phyloP scores from a whole-genome alignment of 768 basidiomycete genomes.

The Naganishia randhawae region DNA sequence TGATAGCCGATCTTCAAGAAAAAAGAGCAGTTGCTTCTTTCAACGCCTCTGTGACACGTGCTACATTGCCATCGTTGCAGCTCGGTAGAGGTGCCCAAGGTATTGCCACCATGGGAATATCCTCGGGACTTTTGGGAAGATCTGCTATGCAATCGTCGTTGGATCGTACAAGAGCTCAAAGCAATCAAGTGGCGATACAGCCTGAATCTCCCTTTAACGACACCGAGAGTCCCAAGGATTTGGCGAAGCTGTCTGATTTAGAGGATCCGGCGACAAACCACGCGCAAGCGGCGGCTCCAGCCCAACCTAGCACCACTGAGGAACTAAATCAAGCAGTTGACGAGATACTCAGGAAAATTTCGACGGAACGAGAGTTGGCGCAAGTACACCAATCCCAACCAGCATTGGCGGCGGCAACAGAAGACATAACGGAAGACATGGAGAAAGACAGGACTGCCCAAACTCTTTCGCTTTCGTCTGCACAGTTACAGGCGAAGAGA shows the following conservation, averaged over 20 bases:
- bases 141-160: slow-evolving; percentile 10
- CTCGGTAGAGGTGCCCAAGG: slow-evolving; percentile 15
- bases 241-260: not conserved
- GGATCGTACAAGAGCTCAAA: not conserved
- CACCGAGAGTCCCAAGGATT: not conserved
- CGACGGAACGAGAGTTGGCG: slow-evolving; percentile 12
- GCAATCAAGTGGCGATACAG: not conserved
- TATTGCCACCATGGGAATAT: slow-evolving; percentile 15
- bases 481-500: not conserved
- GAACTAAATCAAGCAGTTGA: slow-evolving; percentile 13
- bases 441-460: not conserved
- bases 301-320: slow-evolving; percentile 5
- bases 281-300: not conserved
- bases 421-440: no score
- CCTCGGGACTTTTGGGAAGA: slow-evolving; percentile 4
- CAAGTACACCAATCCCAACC: not conserved
- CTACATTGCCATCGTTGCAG: slow-evolving; percentile 16
- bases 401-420: no score
- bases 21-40: slow-evolving; percentile 28
- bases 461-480: not conserved
- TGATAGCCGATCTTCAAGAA: slow-evolving; percentile 31
- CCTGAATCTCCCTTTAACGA: not conserved
- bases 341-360: slow-evolving; percentile 13
- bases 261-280: not conserved
- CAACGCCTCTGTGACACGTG: slow-evolving; percentile 12